Base-by-base conservation (phyloP, 768 basidiomycete genomes). In the Termitomyces sp. region DNA sequence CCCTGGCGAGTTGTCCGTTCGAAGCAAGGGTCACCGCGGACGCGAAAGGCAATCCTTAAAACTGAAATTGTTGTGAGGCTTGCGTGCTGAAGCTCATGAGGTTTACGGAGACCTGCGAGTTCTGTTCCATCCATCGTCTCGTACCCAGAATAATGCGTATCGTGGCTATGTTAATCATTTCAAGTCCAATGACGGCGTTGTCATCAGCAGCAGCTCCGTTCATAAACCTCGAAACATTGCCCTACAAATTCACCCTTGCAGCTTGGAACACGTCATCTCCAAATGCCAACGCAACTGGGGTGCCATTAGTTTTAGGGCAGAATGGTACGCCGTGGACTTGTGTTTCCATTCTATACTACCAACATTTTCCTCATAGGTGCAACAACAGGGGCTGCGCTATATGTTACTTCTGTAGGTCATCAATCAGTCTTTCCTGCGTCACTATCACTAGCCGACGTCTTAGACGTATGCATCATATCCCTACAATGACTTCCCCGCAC, bases 401-500 rank as follows among this genome's bases (percentile, higher is more conserved):
- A 78, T 57, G 75, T 78, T 12, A 73, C 79, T 20, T 79, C 80
- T 45, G 81, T 82, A 58, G 41, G 76, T 70, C 12, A 31, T 39
- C 31, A 15, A 30, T 20, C 39, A 36, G 4, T 50, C 11, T 41
- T 20, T 45, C 24, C 49, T 3, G 8, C 6, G 36, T 37, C 48
- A 31, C 53, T 22, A 34, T 24, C 7, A 33, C 27, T 12, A 42
- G 44, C 51, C 31, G 42, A 15, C 33, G 31, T 27, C 22, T 12
- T 49, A 82, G 80, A 82, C 82, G 2, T 79, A 69, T 46, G 74
- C 75, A 24, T 80, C 81, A 15, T 83, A 70, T 66, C 81, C 79
- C 15, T 81, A 78, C 70, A 73, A 81, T 67, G 75, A 80, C 47
- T 81, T 74, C 62, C 78, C 81, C 0, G 50, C 66, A 15, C 59